These are phyloP conservation scores for Fusarium longipes DNA, from an alignment of 2,329 filamentous ascomycete species.

Conservation along the genomic window DNA sequence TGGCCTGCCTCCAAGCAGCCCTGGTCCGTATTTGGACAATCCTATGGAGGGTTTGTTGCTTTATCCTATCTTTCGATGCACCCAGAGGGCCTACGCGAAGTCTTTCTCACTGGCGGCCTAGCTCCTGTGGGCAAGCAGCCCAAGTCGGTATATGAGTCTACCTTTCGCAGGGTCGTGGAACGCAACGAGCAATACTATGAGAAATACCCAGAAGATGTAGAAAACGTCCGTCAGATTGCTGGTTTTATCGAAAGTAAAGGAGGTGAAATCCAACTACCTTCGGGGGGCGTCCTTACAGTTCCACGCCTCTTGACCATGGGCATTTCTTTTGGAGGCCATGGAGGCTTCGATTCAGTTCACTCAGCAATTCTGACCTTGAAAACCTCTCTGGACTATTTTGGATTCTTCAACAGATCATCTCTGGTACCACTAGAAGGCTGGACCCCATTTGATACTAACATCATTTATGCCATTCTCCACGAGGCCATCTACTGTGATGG, in stretches of 20 bases:
- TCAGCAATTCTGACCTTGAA: slow-evolving; percentile 76
- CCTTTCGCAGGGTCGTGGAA: slow-evolving; percentile 75
- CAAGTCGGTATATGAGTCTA: slow-evolving; percentile 79
- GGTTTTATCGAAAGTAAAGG: slow-evolving; percentile 71
- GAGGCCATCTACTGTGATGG: slow-evolving; percentile 88
- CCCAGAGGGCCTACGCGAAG: slow-evolving; percentile 81
- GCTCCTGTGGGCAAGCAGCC: slow-evolving; percentile 78
- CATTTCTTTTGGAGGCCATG: slow-evolving; percentile 81
- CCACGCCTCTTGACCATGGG: slow-evolving; percentile 82
- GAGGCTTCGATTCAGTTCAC: slow-evolving; percentile 80
- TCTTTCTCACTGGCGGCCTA: slow-evolving; percentile 86
- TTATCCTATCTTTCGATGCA: slow-evolving; percentile 86
- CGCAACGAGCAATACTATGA: slow-evolving; percentile 83
- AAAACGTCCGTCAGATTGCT: slow-evolving; percentile 73
- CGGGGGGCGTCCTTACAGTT: slow-evolving; percentile 78
- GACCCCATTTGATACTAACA: slow-evolving; percentile 77
- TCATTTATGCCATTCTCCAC: slow-evolving; percentile 88
- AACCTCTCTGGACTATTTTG: slow-evolving; percentile 79
- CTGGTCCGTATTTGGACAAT: slow-evolving; percentile 91
- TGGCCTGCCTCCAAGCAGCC: slow-evolving; percentile 76
- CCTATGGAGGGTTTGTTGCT: slow-evolving; percentile 89
- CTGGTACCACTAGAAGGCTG: slow-evolving; percentile 75
- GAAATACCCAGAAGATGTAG: slow-evolving; percentile 86
- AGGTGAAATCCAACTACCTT: slow-evolving; percentile 70
- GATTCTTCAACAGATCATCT: slow-evolving; percentile 78